Evolutionary conservation across 2,329 filamentous ascomycete genomes (phyloP).

Genomic region (Lachnellula occidentalis): DNA sequence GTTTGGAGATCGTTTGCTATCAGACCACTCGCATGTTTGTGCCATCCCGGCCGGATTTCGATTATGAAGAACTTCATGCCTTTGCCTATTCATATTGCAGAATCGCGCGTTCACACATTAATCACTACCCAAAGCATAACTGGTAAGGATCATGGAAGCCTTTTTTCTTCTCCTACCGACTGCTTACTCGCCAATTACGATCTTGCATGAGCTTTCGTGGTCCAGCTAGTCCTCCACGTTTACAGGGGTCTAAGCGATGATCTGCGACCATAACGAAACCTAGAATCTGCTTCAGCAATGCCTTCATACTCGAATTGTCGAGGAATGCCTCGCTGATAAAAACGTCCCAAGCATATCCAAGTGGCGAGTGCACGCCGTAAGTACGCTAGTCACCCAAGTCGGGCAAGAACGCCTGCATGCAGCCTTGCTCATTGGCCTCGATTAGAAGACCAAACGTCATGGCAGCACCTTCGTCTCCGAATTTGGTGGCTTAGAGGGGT

Average conservation of each 20-base stretch:
- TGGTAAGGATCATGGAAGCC: slow-evolving; percentile 15
- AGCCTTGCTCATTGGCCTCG: neutral
- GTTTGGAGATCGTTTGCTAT: neutral
- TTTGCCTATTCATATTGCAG: slow-evolving; percentile 9
- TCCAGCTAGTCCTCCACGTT: neutral
- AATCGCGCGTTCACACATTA: neutral
- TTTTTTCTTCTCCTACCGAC: slow-evolving; percentile 4
- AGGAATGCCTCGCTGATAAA: slow-evolving; percentile 8
- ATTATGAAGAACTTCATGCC: slow-evolving; percentile 5
- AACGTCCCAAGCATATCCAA: slow-evolving; percentile 6
- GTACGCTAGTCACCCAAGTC: slow-evolving; percentile 8
- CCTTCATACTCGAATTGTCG: slow-evolving; percentile 22
- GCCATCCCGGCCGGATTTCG: slow-evolving; percentile 3
- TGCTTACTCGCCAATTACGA: slow-evolving; percentile 7
- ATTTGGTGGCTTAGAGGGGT: neutral
- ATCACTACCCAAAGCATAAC: neutral
- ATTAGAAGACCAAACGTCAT: neutral
- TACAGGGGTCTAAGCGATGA: slow-evolving; percentile 25
- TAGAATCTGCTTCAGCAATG: slow-evolving; percentile 22
- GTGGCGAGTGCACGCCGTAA: slow-evolving; percentile 10
- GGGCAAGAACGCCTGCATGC: slow-evolving; percentile 2
- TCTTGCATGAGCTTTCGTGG: slow-evolving; percentile 18
- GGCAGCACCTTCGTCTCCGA: neutral
- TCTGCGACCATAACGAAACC: slow-evolving; percentile 30
- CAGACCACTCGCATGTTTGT: slow-evolving; percentile 2